Evolutionary conservation across 805 yeast genomes (phyloP).

Genomic region (Candida endomychidarum): DNA sequence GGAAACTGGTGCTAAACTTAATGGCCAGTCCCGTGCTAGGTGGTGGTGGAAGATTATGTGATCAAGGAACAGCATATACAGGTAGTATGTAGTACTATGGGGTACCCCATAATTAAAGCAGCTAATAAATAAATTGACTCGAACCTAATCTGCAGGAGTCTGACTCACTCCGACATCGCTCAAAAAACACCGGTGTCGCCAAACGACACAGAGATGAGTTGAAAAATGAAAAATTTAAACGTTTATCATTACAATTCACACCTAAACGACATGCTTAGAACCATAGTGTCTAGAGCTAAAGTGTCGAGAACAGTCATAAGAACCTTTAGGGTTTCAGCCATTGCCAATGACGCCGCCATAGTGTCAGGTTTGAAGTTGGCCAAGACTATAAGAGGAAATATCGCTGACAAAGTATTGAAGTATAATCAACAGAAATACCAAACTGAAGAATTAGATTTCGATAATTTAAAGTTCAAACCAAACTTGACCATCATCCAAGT

Average conservation of each 20-base stretch:
- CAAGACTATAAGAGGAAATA: slow-evolving; percentile 31
- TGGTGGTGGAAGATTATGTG: too few species aligned
- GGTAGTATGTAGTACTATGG: too few species aligned
- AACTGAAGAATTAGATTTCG: slow-evolving; percentile 21
- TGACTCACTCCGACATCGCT: too few species aligned
- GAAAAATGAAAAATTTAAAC: slow-evolving; percentile 2
- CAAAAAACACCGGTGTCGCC: not conserved
- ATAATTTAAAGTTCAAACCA: slow-evolving; percentile 58
- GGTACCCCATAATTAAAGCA: too few species aligned
- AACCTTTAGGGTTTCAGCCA: not conserved
- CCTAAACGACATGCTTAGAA: slow-evolving; percentile 6
- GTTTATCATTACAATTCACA: too few species aligned
- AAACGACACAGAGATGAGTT: slow-evolving; percentile 5
- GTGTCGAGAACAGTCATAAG: slow-evolving; percentile 1
- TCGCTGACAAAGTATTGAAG: slow-evolving; percentile 41
- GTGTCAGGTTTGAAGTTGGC: slow-evolving; percentile 47
- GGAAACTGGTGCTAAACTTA: too few species aligned
- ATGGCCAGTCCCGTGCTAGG: too few species aligned
- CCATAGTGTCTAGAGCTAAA: not conserved
- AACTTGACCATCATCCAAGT: slow-evolving; percentile 83
- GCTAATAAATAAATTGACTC: too few species aligned
- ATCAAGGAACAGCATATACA: too few species aligned
- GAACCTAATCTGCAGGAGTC: too few species aligned
- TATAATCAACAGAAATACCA: slow-evolving; percentile 32
- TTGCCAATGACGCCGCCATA: slow-evolving; percentile 13